Evolutionary conservation across 1,284 basidiomycete genomes (phyloP), one percentile per base, ranked within the genome.

Genomic region (Ustilago tritici): DNA sequence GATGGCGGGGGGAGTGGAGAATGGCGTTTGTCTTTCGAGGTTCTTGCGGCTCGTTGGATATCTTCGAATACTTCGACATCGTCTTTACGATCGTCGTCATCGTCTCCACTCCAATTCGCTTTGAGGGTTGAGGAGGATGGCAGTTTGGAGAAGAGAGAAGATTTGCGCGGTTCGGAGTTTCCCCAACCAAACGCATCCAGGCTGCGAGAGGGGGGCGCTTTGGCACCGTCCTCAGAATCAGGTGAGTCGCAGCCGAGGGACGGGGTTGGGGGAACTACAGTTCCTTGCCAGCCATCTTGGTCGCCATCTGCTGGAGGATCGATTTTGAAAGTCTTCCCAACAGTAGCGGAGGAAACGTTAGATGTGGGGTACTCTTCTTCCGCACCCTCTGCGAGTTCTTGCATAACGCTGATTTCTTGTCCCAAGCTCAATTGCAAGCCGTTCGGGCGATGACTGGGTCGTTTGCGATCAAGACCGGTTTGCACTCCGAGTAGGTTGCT

Each of bases 361-460:
- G 74, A 76, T 2, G 59, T 17, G 8, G 65, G 47, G 23, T 61
- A 59, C 28, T 73, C 70, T 19, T 78, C 75, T 36, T 78, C 75
- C 12, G 75, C 70, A 6, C 61, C 61, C 28, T 78, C 75, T n/a
- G 73, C 75, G 17, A 78, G 64, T 31, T 73, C 43, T 43, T 78
- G 75, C 70, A 78, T 78, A 47, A 78, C 75, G 28, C 67, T 69
- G 56, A 78, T 78, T 54, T 67, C 75, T 32, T 78, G 75, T 7
- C 75, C 75, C 4, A 78, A 61, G 43, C 70, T 73, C 31, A 78
- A 59, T 46, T 78, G 75, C 36, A 78, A 55, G n/a, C 75, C 75
- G 47, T 73, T 78, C n/a, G 63, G 70, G 4, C 75, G 70, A 52
- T 78, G 75, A 12, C 62, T 61, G 28, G 75, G 75, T 7, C 74